Base-by-base conservation (phyloP, 1,139 yeast species). In the Yamadazyma taylorii region DNA sequence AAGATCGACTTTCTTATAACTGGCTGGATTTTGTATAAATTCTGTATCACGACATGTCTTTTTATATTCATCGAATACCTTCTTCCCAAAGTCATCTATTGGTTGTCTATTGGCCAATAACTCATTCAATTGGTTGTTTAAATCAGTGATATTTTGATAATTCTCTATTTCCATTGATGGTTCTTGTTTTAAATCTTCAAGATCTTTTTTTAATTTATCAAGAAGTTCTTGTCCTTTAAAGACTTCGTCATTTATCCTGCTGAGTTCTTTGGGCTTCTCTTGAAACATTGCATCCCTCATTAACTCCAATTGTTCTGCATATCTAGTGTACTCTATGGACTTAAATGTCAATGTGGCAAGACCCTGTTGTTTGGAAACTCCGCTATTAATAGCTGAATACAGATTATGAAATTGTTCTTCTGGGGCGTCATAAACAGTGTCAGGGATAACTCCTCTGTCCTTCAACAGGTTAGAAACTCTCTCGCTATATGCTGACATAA, bases 341-440 rank as follows among this genome's bases (percentile, higher is more conserved):
- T 71, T 71, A 49, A 66, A 69, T 0, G 76, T 69, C 38, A 71
- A 56, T 3, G 74, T 66, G 30, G 60, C 61, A 24, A 71, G 55
- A n/a, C 76, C 76, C 9, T 72, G 73, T 46, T 70, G 73, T 12
- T 55, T 56, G 0, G 75, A 68, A n/a, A 66, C 54, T 2, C 76
- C 77, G 38, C 66, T 67, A 32, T 68, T 55, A 1, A 71, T 61
- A 0, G 75, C 66, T 2, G 73, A 67, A 10, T 72, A 73, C 34
- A 58, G 64, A 34, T 66, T 61, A 30, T 55, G 50, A 31, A 68
- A 56, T 1, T 65, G 51, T 16, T 66, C 70, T 16, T 56, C 53
- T 4, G 72, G 58, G 13, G 58, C 55, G 28, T 61, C 65, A 43
- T 68, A 67, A 14, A 30, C 22, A 3, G 55, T 42, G n/a, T 38